Base-by-base conservation (phyloP, 1,284 basidiomycete species). In the Phlebopus sp. region DNA sequence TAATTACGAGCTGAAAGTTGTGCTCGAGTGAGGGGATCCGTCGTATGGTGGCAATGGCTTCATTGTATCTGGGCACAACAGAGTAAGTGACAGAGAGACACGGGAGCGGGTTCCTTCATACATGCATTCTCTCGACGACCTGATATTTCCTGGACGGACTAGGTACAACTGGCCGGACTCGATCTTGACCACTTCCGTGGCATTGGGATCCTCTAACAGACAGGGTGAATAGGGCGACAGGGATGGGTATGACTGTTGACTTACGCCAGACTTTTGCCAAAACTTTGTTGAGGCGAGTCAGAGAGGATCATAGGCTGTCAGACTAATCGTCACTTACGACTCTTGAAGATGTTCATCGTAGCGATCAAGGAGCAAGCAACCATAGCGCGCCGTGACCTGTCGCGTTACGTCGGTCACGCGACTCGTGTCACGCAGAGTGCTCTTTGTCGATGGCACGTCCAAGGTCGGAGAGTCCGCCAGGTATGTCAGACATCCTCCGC, bases 81-180 rank as follows among this genome's bases (percentile, higher is more conserved):
- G 38, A 27, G 21, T 50, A 32, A 50, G 15, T 56, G 41, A 14
- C 32, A 23, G 40, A n/a, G 40, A 44, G 19, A 42, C 42, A 21
- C 23, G n/a, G n/a, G n/a, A 41, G 49, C 37, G 32, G 6, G 8
- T 37, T 32, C 37, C 2, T 35, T 76, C 92, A 60, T 64, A 96
- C 93, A 99, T 97, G 92, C 97, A 99, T 76, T 98, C 96, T 59
- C 94, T 76, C 10, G 89, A 89, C 34, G 92, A 90, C 57, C 96
- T 88, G 58, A 97, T 86, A 57, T 87, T 90, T 51, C 90, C 92
- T 34, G 92, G 90, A 41, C 96, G 84, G 48, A 96, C 85, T 51
- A 98, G 84, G 70, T 89, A 96, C 25, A 99, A 81, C 62, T 94
- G 86, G 2, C 96, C 97, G 54, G 88, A 86, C 13, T 92, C 89